Base-by-base conservation (phyloP, 371 early-diverging fungal genomes). In the Mucor ambiguus region DNA sequence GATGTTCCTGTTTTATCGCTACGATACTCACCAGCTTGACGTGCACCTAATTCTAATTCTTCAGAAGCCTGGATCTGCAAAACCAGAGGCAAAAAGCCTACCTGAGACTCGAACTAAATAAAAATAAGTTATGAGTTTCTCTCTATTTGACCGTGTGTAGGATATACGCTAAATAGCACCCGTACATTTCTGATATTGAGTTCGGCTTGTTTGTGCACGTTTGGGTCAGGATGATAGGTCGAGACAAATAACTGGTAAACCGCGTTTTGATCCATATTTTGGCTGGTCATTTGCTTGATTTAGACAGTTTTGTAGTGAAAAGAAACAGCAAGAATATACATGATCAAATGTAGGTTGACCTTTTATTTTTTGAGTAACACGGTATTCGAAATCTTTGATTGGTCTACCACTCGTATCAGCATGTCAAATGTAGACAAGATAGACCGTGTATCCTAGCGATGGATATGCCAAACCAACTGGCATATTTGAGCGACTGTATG, bases 191-290 rank as follows among this genome's bases (percentile, higher is more conserved):
- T 69, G 48, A 82, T 76, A 63, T 73, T 81, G 49, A 80, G 61
- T 66, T 93, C 93, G 11, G 91, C 93, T 67, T 89, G 89, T 64
- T 84, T 88, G 73, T 87, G 92, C 20, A 89, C 78, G 73, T 83
- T 85, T n/a, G 87, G 88, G 71, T 93, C 94, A 35, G 93, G 87
- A 78, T 92, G 88, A 77, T 87, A 87, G 12, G 93, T 92, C 18
- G 92, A 88, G 64, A 84, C 86, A 74, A 94, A 92, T 49, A 93
- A 80, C 74, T 88, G 87, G 54, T 85, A 85, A 57, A 87, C 78
- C 37, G 77, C 64, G 68, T 75, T 69, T 63, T 80, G 79, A 74
- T 87, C 84, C 86, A 87, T 87, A 24, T 49, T 10, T 33, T 56
- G 32, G 26, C 20, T 49, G 49, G 12, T 49, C 49, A 26, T 26